These are phyloP conservation scores for Mycena albidolilacea DNA, from an alignment of 768 basidiomycete species.

Conservation along the genomic window DNA sequence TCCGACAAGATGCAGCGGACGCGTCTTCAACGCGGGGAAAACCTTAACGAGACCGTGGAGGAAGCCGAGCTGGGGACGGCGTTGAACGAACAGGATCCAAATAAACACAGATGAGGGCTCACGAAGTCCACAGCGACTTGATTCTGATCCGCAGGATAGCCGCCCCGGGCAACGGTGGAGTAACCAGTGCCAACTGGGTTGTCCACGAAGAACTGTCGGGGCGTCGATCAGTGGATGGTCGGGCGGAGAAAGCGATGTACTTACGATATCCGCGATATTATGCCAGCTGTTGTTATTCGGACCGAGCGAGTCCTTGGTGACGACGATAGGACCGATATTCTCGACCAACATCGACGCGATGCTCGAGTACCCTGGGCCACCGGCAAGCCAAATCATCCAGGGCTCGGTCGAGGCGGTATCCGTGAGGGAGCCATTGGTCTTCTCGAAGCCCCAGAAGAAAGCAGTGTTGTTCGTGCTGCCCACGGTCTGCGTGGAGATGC, in stretches of 20 bases:
- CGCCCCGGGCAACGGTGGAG: constrained; percentile 26
- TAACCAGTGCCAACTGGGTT: constrained; percentile 53
- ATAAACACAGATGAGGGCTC: constrained; percentile 53
- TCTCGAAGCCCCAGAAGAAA: constrained; percentile 60
- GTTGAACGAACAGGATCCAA: constrained; percentile 55
- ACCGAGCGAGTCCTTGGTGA: constrained; percentile 24
- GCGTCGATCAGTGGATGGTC: background rate
- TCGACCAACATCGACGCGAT: constrained; percentile 25
- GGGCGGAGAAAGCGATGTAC: background rate
- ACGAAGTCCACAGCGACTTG: constrained; percentile 42
- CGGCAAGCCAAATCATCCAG: constrained; percentile 54
- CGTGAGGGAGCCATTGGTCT: constrained; percentile 53
- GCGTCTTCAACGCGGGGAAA: constrained; percentile 17
- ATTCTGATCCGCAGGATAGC: constrained; percentile 56
- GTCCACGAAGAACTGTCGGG: constrained; percentile 57
- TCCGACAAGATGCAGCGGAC: constrained; percentile 21
- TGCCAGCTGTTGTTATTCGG: constrained; percentile 33
- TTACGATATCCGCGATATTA: constrained; percentile 31
- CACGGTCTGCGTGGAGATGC: constrained; percentile 47
- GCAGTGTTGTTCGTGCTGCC: constrained; percentile 54
- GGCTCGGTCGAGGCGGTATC: constrained; percentile 45
- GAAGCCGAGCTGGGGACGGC: constrained; percentile 56
- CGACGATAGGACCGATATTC: constrained; percentile 29
- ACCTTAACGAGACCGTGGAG: constrained; percentile 60
- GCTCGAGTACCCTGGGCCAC: constrained; percentile 26